A percentile compares a stretch with the other conserved stretches of the same genome.
Conservation (phyloP, 1,139 yeast species). For the Arxiozyma slooffiae region DNA sequence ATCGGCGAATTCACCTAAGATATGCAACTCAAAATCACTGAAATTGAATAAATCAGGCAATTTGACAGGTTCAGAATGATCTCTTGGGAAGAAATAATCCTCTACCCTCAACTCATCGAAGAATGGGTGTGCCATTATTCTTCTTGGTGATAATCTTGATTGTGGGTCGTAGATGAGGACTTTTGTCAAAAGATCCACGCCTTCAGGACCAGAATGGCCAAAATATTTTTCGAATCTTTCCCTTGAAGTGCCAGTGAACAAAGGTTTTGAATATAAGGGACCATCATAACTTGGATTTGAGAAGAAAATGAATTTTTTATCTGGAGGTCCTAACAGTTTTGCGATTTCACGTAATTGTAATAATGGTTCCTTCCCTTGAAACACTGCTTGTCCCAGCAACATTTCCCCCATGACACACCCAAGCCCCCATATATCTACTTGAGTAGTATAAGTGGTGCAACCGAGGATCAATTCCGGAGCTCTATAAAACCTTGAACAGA, state of each 20-base stretch:
- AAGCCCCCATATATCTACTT: conserved; percentile 77
- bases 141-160: conserved; percentile 52
- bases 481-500: conserved; percentile 71
- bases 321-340: conserved; percentile 66
- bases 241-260: conserved; percentile 50
- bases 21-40: conserved; percentile 34
- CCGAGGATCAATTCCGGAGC: conserved; percentile 80
- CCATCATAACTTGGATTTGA: conserved; percentile 69
- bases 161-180: conserved; percentile 69
- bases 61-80: conserved; percentile 31
- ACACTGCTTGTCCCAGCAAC: conserved; percentile 71
- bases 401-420: conserved; percentile 82
- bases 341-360: conserved; percentile 69
- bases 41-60: conserved; percentile 36
- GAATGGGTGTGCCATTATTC: conserved; percentile 61
- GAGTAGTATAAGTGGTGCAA: conserved; percentile 63
- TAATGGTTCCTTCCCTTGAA: conserved; percentile 71
- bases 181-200: conserved; percentile 58
- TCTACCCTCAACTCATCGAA: conserved; percentile 56
- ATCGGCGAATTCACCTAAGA: conserved; percentile 32
- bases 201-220: conserved; percentile 59
- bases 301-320: conserved; percentile 58
- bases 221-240: conserved; percentile 61
- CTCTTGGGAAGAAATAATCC: conserved; percentile 51
- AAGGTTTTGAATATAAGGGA: conserved; percentile 58